Base-by-base conservation (phyloP, 2,329 filamentous ascomycete genomes). In the Gyromitra esculenta region DNA sequence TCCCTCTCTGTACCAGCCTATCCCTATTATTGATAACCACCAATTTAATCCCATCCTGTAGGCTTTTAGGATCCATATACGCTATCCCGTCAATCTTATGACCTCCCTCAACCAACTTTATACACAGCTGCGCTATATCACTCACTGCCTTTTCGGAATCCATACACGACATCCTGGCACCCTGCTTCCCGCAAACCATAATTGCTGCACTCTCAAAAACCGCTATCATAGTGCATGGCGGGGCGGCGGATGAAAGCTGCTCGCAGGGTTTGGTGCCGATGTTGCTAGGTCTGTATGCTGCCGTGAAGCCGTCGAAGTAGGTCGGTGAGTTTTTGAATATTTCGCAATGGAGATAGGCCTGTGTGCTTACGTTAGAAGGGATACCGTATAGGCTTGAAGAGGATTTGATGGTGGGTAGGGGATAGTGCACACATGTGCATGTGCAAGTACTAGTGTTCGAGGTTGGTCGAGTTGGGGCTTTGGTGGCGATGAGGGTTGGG, bases 291-390 rank as follows among this genome's bases (percentile, higher is more conserved):
- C 9, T n/a, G 18, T 13, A 11, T 15, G 35, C 25, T 5, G 45
- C 45, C 1, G 9, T 25, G 31, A 54, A 9, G n/a, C 52, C 45
- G n/a, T 54, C 15, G n/a, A n/a, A 7, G 63, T 21, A 39, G 18
- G 48, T 21, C 5, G 63, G 63, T n/a, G 63, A 54, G n/a, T 66
- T 25, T 6, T 45, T 45, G 25, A 45, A 66, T 5, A 31, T 66
- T n/a, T 52, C n/a, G 35, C 35, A 66, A 31, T 31, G 31, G 21
- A 15, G 48, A 39, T n/a, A 9, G 35, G n/a, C 13, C 1, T n/a
- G 31, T 25, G 9, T 9, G 25, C 0, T 31, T 8, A 31, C 4
- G n/a, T 39, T 7, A 3, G 21, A 11, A 7, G 31, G 15, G 56
- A n/a, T 52, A 18, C 9, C 9, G 48, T 52, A 31, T 31, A n/a